Evolutionary conservation across 257 asterid species (phyloP).

Genomic region (Cordia subcordata): DNA sequence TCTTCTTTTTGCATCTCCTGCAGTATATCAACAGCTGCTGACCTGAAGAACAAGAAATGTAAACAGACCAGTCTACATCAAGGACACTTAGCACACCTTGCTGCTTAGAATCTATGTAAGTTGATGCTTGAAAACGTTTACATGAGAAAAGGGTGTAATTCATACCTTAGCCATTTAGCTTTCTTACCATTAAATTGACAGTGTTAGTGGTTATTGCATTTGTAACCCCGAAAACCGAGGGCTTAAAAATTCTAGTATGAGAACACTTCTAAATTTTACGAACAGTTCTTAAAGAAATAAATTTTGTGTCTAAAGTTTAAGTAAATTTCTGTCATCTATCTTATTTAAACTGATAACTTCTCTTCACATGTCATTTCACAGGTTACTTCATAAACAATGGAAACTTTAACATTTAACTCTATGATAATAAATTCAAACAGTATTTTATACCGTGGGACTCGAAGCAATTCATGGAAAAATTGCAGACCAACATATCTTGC

Average conservation of each 20-base stretch:
- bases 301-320: no score
- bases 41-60: constrained; percentile 36
- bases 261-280: no score
- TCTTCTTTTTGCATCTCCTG: constrained; percentile 66
- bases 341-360: not conserved
- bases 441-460: constrained; percentile 56
- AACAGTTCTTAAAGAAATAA: no score
- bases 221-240: no score
- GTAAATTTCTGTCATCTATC: no score
- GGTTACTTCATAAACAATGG: not conserved
- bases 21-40: constrained; percentile 52
- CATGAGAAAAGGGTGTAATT: no score
- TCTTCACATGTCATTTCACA: not conserved
- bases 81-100: not conserved
- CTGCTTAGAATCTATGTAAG: not conserved
- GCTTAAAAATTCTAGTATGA: no score
- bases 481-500: constrained; percentile 57
- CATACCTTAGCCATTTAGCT: no score
- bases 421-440: not conserved
- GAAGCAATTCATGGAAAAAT: constrained; percentile 67
- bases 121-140: no score
- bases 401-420: not conserved
- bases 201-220: no score
- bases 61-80: constrained; percentile 1
- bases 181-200: no score